A percentile compares a stretch with the other conserved stretches of the same genome.
Evolutionary conservation across 2,329 filamentous ascomycete genomes (phyloP).

Genomic region (Coleophoma crateriformis): DNA sequence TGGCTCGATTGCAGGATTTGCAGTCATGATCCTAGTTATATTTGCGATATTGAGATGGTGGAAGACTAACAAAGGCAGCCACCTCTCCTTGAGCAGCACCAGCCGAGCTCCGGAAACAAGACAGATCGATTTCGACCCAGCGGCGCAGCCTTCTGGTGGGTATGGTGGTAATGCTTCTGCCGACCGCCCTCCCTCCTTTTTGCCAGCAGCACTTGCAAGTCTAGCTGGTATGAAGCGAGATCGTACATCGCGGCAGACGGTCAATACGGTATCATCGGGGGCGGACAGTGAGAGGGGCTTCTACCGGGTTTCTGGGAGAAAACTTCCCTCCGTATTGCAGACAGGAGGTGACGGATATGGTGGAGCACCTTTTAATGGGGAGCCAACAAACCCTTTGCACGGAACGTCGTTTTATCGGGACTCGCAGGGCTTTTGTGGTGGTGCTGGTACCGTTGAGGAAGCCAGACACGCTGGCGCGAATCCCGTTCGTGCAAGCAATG

Average conservation of each 20-base stretch:
- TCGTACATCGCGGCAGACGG: conserved; percentile 23
- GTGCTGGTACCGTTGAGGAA: conserved; percentile 15
- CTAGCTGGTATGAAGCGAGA: conserved; percentile 33
- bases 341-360: conserved; percentile 57
- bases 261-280: conserved; percentile 23
- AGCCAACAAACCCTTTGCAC: conserved; percentile 32
- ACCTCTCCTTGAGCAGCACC: conserved; percentile 37
- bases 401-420: conserved; percentile 48
- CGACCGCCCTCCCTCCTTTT: conserved; percentile 4
- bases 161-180: conserved; percentile 30
- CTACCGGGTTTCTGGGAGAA: conserved; percentile 59
- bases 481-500: conserved; percentile 13
- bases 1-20: conserved; percentile 52
- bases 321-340: conserved; percentile 57
- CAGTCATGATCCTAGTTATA: conserved; percentile 48
- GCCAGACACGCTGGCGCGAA: conserved; percentile 45
- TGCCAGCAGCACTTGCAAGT: conserved; percentile 43
- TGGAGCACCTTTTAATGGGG: conserved; percentile 32
- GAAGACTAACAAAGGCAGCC: conserved; percentile 42
- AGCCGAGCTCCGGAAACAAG: conserved; percentile 26
- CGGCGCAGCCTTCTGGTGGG: conserved; percentile 17
- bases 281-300: conserved; percentile 51
- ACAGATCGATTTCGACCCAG: conserved; percentile 16
- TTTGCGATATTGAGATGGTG: conserved; percentile 45
- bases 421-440: conserved; percentile 38